A percentile compares a stretch with the other conserved stretches of the same genome.
Conservation (phyloP, 257 asterid genomes). For the Solanum ossicruentum region DNA sequence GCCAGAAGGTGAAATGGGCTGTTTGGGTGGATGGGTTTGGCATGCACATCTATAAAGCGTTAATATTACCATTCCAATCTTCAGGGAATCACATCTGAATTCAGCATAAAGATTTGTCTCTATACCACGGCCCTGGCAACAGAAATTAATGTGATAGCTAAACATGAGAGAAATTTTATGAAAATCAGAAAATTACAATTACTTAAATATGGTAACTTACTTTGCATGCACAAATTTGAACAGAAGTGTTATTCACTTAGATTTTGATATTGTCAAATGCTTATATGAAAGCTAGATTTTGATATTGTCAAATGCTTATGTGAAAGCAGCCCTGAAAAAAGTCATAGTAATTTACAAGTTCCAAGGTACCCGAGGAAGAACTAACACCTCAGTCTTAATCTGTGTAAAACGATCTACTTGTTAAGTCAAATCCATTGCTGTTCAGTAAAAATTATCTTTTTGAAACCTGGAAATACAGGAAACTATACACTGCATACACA, state of each 20-base stretch:
- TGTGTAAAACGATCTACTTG: not conserved
- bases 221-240: not conserved
- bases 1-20: not conserved
- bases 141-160: not conserved
- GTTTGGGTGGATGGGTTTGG: not conserved
- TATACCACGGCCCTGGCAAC: conserved; percentile 83
- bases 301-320: not conserved
- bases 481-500: not conserved
- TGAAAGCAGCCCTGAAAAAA: not conserved
- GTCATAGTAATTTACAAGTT: not conserved
- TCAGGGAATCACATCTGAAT: conserved; percentile 86
- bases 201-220: not conserved
- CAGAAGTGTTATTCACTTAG: not conserved
- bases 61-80: conserved; percentile 73
- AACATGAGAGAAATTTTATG: not conserved
- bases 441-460: not conserved
- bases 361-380: not conserved
- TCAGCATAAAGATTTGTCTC: conserved; percentile 95
- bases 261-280: not conserved
- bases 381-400: not conserved
- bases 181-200: not conserved
- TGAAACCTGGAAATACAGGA: not conserved
- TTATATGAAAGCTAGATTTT: not conserved
- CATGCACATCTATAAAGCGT: not conserved
- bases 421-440: not conserved